Base-by-base conservation (phyloP, 495 filamentous ascomycete species). In the Bacidia rubella region DNA sequence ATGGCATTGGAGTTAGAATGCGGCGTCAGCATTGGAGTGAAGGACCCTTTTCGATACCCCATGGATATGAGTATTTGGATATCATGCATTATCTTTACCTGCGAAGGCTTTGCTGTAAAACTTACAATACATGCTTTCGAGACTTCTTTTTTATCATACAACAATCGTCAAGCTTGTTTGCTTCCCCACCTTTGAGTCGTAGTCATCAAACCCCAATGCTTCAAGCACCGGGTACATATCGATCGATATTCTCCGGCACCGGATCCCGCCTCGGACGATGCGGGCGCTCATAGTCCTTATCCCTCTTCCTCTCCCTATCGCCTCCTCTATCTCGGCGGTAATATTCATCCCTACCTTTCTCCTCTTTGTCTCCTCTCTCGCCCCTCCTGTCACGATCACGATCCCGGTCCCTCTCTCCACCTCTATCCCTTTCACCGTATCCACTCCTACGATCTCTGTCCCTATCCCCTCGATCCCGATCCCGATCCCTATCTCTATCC, bases 161-260 rank as follows among this genome's bases (percentile, higher is more conserved):
- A n/a, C n/a, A n/a, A n/a, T n/a, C n/a, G n/a, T n/a, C n/a, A n/a
- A n/a, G n/a, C n/a, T n/a, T n/a, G n/a, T n/a, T n/a, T n/a, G n/a
- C n/a, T n/a, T n/a, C n/a, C n/a, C n/a, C n/a, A n/a, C n/a, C n/a
- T n/a, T n/a, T n/a, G n/a, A n/a, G n/a, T n/a, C n/a, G n/a, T n/a
- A n/a, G n/a, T n/a, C n/a, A 35, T 35, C 29, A 35, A 5, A 35
- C 29, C 5, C 29, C 5, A 35, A 7, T 17, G 15, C 41, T 22
- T 17, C 7, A 44, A 44, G 22, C 20, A 35, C 46, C 54, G 11
- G 75, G 75, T n/a, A 77, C 69, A 55, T 80, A 78, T 5, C 75
- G 70, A 61, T 80, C 74, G 55, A 76, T 74, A 7, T 77, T 70
- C 20, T 67, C 61, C 25, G 62, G 63, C 2, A 63, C 58, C 4